Base-by-base conservation (phyloP, 2,329 filamentous ascomycete genomes). In the Zasmidium angulare region DNA sequence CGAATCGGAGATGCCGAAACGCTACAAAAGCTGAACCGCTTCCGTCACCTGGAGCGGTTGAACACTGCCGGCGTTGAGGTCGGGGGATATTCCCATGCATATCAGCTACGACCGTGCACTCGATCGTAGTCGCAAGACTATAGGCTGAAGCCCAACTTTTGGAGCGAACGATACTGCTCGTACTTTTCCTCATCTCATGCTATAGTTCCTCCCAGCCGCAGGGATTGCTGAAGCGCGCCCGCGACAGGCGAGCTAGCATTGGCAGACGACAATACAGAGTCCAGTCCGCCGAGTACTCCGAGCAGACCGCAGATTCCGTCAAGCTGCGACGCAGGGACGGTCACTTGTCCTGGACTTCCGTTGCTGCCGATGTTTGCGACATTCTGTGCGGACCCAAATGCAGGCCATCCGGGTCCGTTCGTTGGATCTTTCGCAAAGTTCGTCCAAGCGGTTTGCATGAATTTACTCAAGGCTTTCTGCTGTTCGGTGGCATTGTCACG, bases 1-100 rank as follows among this genome's bases (percentile, higher is more conserved):
- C 40, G 70, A 0, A 72, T 83, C 17, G 76, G 77, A 0, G 68
- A 69, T 2, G 0, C 31, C 0, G 71, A 74, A 11, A 68, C 68
- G 56, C 64, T 74, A 3, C n/a, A 62, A 1, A 59, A 64, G 23
- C 61, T 81, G 2, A 66, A 60, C 0, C 40, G 17, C 0, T 80
- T 77, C 19, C 75, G 77, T 50, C 64, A 69, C 11, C 61, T 72
- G 0, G 61, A 70, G 49, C 64, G 76, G 12, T 56, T 63, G 21
- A 81, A 81, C 56, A 79, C 77, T 0, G 71, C 73, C 36, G 69
- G 72, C 0, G 69, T 79, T 2, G 72, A 46, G 51, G 46, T 43
- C n/a, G 36, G 36, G 3, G 6, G 36, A 7, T 19, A 43, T 19
- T 43, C 7, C 36, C 36, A 43, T 43, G 36, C 36, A 43, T 43